These are phyloP conservation scores for Phoenix dactylifera DNA, from an alignment of 176 grass and related monocot species.

Conservation along the genomic window DNA sequence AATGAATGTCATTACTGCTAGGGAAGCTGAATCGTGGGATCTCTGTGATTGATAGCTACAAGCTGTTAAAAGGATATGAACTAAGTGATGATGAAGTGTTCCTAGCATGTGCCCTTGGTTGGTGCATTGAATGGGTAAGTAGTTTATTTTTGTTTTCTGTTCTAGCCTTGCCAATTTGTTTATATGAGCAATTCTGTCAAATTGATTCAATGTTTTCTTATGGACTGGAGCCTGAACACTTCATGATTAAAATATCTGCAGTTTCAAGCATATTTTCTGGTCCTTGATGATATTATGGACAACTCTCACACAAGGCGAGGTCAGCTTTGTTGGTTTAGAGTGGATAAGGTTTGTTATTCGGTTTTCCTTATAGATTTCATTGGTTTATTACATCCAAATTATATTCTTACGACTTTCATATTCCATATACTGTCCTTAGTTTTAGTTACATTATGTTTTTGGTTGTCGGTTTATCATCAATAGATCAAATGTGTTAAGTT, in stretches of 20 bases:
- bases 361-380: no score
- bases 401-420: no score
- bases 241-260: constrained; percentile 20
- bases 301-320: constrained; percentile 49
- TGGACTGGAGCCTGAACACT: background rate
- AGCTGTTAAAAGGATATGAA: constrained; percentile 24
- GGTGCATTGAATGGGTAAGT: constrained; percentile 38
- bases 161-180: no score
- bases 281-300: constrained; percentile 64
- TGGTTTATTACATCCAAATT: no score
- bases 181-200: no score
- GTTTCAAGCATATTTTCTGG: constrained; percentile 49
- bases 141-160: background rate
- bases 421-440: no score
- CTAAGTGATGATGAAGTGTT: constrained; percentile 29
- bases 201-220: no score
- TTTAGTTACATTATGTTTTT: no score
- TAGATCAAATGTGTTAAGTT: no score
- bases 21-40: constrained; percentile 36
- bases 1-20: no score
- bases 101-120: constrained; percentile 29
- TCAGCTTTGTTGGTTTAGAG: constrained; percentile 44
- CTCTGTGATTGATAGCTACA: constrained; percentile 30
- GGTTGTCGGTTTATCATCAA: no score
- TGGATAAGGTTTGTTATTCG: constrained; percentile 25